Conservation (phyloP, 1,139 yeast species). For the Candida neerlandica region DNA sequence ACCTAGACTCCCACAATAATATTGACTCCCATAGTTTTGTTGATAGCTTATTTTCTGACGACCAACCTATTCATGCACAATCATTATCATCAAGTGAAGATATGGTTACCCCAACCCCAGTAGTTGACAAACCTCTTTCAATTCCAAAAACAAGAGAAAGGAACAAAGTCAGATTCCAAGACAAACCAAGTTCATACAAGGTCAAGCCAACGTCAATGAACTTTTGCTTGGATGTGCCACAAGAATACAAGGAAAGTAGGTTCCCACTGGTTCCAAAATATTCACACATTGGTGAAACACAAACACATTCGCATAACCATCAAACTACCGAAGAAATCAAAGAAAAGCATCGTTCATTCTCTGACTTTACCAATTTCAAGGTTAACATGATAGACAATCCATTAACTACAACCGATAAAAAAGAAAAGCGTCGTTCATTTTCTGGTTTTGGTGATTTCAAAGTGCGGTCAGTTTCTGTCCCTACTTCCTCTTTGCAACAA, state of each 20-base stretch:
- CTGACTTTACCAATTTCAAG: constrained; percentile 1
- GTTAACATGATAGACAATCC: constrained; percentile 1
- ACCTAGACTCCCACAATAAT: constrained; percentile 4
- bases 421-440: not conserved
- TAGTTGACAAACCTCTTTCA: constrained; percentile 2
- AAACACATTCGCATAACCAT: not conserved
- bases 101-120: not conserved
- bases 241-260: constrained; percentile 36
- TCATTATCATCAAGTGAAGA: constrained; percentile 4
- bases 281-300: not conserved
- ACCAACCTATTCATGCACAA: not conserved
- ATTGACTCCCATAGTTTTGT: constrained; percentile 8
- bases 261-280: constrained; percentile 18
- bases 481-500: constrained; percentile 1
- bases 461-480: constrained; percentile 2
- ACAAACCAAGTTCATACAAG: constrained; percentile 20
- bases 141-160: constrained; percentile 6
- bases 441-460: not conserved
- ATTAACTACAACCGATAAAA: not conserved
- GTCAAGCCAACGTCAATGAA: constrained; percentile 36
- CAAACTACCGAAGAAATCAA: not conserved
- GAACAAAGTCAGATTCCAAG: constrained; percentile 7
- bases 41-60: constrained; percentile 9
- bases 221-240: constrained; percentile 35
- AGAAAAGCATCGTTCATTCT: constrained; percentile 3